A percentile compares a stretch with the other conserved stretches of the same genome.
Evolutionary conservation across 2,329 filamentous ascomycete species (phyloP).

Genomic region (Microcyclosporella mali): DNA sequence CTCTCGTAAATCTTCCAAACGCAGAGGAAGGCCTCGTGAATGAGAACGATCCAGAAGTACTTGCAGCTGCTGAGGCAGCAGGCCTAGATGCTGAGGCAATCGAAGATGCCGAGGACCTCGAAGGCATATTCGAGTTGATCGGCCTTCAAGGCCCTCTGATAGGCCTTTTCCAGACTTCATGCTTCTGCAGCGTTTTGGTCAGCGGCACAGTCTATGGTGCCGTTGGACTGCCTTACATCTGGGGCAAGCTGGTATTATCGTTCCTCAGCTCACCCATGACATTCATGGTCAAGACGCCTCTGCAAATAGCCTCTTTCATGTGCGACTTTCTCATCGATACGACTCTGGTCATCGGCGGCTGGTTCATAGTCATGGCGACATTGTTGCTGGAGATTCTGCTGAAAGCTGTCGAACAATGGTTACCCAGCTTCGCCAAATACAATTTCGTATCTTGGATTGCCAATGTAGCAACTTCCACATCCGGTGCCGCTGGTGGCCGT

Average conservation of each 20-base stretch:
- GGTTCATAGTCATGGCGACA: slow-evolving; percentile 13
- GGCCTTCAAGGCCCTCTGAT: slow-evolving; percentile 91
- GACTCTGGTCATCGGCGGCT: slow-evolving; percentile 53
- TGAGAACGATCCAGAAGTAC: slow-evolving; percentile 47
- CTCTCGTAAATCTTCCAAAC: slow-evolving; percentile 10
- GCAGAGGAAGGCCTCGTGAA: slow-evolving; percentile 3
- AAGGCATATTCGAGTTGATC: slow-evolving; percentile 91
- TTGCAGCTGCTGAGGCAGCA: slow-evolving; percentile 59
- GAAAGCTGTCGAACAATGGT: slow-evolving; percentile 5
- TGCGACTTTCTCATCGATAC: slow-evolving; percentile 77
- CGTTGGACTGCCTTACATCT: slow-evolving; percentile 86
- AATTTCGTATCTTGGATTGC: slow-evolving; percentile 12
- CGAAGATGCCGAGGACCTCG: slow-evolving; percentile 84
- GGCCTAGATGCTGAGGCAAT: slow-evolving; percentile 68
- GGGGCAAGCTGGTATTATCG: slow-evolving; percentile 77
- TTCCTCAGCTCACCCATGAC: slow-evolving; percentile 69
- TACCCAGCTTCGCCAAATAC: slow-evolving; percentile 7
- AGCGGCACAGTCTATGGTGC: slow-evolving; percentile 78
- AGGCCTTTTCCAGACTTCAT: slow-evolving; percentile 85
- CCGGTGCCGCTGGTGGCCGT: slow-evolving; percentile 17
- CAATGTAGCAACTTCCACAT: slow-evolving; percentile 18
- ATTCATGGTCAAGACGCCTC: slow-evolving; percentile 60
- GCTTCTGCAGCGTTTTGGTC: slow-evolving; percentile 88
- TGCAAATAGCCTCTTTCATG: slow-evolving; percentile 64
- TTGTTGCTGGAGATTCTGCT: slow-evolving; percentile 11